Base-by-base conservation (phyloP, 345 rosid genomes). In the Aegle marmelos region DNA sequence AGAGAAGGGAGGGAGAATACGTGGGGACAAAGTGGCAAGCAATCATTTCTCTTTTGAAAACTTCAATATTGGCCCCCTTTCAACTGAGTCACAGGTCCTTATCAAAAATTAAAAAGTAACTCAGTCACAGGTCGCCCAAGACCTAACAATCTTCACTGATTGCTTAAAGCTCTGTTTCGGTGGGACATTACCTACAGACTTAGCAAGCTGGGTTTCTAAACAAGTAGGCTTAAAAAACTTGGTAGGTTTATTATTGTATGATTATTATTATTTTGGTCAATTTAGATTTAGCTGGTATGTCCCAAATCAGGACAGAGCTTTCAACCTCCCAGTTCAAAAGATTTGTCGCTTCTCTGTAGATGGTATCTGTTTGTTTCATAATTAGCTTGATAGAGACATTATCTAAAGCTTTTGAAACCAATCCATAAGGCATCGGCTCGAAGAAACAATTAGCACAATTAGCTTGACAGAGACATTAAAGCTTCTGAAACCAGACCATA, bases 1-100 rank as follows among this genome's bases (percentile, higher is more conserved):
- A 22, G n/a, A 27, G 14, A 9, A 6, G 14, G 36, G 27, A 31
- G 48, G 72, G 31, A 31, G 9, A 21, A 16, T 14, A 34, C 11
- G 68, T 48, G 6, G 36, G 30, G 13, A 64, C 27, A 65, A 53
- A 53, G 64, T 53, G 9, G 60, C 4, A 50, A 48, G 72, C 62
- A 54, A 75, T 65, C 17, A 65, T 66, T 53, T 64, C 70, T 63
- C 70, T 65, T 30, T 75, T 62, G 78, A 63, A 63, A 63, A 48
- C 60, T 3, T 41, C 56, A 41, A 5, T 48, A 19, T 70, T 17
- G n/a, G 27, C 74, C 45, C 31, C n/a, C 27, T 31, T 74, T 48
- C 11, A 61, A 74, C 37, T 63, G 70, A 28, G 14, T 17, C 50
- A 41, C 50, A 41, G 50, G 50, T 11, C 50, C 3, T 41, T 41